phyloP scores from a whole-genome alignment of 2,329 filamentous ascomycete genomes.

The Trichoderma koningii region DNA sequence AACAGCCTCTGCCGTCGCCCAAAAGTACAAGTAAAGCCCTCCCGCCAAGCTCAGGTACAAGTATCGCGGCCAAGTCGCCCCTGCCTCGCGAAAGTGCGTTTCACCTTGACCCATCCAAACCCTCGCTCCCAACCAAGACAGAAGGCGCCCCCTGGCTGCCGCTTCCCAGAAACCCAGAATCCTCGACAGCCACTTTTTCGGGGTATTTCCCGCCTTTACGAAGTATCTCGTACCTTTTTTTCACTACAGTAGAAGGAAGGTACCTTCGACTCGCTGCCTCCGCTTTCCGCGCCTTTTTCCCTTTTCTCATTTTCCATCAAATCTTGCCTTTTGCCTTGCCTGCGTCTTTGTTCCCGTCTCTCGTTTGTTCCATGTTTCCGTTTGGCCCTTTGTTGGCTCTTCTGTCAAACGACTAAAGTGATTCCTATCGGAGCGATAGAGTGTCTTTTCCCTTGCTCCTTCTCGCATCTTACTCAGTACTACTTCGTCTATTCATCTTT shows the following conservation, averaged over 20 bases:
- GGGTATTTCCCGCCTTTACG: too few relatives aligned
- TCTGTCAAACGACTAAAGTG: conserved; percentile 17
- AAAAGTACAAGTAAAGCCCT: background rate
- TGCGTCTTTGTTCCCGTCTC: conserved; percentile 24
- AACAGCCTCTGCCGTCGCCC: too few relatives aligned
- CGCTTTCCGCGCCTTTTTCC: conserved; percentile 8
- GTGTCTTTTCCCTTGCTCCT: conserved; percentile 4
- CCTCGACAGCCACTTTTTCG: too few relatives aligned
- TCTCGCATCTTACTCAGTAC: background rate
- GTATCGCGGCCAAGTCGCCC: conserved; percentile 17
- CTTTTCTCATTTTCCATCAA: conserved; percentile 2
- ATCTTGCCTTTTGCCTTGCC: background rate
- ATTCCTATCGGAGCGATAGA: conserved; percentile 19
- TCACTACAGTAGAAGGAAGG: background rate
- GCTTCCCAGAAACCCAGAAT: conserved; percentile 7
- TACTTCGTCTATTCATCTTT: background rate
- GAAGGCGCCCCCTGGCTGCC: conserved; percentile 21
- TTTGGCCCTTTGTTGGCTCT: conserved; percentile 11
- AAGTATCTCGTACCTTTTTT: background rate
- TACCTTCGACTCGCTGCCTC: conserved; percentile 5
- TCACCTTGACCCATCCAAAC: conserved; percentile 26
- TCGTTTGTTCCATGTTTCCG: conserved; percentile 23
- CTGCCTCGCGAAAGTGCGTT: conserved; percentile 26
- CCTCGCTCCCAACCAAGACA: conserved; percentile 21
- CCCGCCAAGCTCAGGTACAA: conserved; percentile 7